Percentiles rank a stretch among this genome's conserved stretches.
Evolutionary conservation across 164 flowering plant genomes (phyloP).

Genomic region (Liquidambar formosana): DNA sequence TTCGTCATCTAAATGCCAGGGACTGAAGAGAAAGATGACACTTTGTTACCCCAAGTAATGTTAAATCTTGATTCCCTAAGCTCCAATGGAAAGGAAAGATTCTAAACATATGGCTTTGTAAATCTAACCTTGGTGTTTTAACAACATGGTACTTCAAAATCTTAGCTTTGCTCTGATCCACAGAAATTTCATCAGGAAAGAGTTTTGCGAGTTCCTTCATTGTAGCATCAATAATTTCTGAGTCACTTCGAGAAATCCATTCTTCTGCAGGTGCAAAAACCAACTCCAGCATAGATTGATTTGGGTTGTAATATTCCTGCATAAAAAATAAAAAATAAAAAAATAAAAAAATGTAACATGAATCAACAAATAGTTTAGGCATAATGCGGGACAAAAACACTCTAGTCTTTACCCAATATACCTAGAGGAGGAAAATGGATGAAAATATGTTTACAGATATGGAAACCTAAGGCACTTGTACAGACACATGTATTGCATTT

Average conservation of each 20-base stretch:
- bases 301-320: slow-evolving; percentile 94
- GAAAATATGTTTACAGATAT: not conserved
- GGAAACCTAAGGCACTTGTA: not conserved
- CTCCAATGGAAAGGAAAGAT: not conserved
- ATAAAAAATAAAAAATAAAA: slow-evolving; percentile 12
- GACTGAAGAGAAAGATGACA: not conserved
- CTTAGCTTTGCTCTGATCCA: slow-evolving; percentile 97
- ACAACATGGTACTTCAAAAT: slow-evolving; percentile 90
- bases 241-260: slow-evolving; percentile 87
- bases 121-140: slow-evolving; percentile 87
- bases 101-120: not conserved
- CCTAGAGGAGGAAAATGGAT: not conserved
- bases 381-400: not conserved
- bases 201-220: slow-evolving; percentile 92
- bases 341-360: not conserved
- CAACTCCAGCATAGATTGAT: slow-evolving; percentile 89
- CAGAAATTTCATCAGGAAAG: slow-evolving; percentile 92
- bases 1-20: not conserved
- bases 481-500: not conserved
- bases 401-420: not conserved
- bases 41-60: not conserved
- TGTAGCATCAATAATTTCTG: slow-evolving; percentile 92
- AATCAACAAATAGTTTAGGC: not conserved
- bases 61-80: not conserved
- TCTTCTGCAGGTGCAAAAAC: slow-evolving; percentile 99